Evolutionary conservation across 345 rosid species (phyloP).

Genomic region (Camelina neglecta): DNA sequence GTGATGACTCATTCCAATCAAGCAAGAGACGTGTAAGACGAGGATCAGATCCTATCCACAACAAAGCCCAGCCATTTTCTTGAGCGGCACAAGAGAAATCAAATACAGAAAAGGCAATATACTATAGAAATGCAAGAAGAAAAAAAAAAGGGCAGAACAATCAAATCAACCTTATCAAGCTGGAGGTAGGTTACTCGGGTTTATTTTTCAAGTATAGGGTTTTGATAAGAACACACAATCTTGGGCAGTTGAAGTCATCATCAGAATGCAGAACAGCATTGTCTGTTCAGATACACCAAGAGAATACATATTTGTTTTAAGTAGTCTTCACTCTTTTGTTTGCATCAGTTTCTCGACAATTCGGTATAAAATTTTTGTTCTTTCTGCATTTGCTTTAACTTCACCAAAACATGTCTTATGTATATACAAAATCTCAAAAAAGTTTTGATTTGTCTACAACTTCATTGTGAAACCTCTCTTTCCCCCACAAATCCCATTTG

Average conservation of each 20-base stretch:
- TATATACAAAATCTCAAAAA: constrained; percentile 31
- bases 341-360: neutral
- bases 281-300: constrained; percentile 43
- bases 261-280: constrained; percentile 42
- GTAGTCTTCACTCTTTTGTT: constrained; percentile 13
- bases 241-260: constrained; percentile 39
- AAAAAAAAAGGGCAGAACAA: neutral
- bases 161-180: constrained; percentile 41
- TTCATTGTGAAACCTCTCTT: constrained; percentile 9
- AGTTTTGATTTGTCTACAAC: constrained; percentile 31
- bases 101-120: constrained; percentile 40
- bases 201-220: constrained; percentile 40
- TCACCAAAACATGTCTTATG: constrained; percentile 32
- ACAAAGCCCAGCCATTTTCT: constrained; percentile 53
- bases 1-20: constrained; percentile 58
- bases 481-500: constrained; percentile 29
- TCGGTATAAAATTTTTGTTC: constrained; percentile 22
- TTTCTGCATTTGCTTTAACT: constrained; percentile 46
- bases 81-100: constrained; percentile 43
- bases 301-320: constrained; percentile 36
- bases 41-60: constrained; percentile 93
- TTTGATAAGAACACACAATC: constrained; percentile 38
- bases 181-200: constrained; percentile 42
- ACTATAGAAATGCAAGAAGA: constrained; percentile 36
- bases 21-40: constrained; percentile 75